Base-by-base conservation (phyloP, 139 green algal species). In the Asterochloris erici region DNA sequence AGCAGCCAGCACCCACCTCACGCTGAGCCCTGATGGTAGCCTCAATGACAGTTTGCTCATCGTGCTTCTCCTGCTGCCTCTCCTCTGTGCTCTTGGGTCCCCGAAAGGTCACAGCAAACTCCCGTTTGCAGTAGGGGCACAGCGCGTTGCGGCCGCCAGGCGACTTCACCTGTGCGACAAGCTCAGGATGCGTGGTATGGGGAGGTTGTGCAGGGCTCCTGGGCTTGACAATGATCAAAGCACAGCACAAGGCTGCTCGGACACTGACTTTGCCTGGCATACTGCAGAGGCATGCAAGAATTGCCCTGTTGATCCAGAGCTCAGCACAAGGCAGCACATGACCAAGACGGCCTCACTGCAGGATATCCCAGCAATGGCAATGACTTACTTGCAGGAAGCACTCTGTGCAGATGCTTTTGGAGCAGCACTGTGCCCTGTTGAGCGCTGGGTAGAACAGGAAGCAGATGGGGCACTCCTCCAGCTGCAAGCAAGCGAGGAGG, bases 391-490 rank as follows among this genome's bases (percentile, higher is more conserved):
- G 86, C 9, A 90, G 73, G 76, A 87, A 89, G 75, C 87, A 93
- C 73, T 95, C 91, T 16, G 90, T 94, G 85, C 91, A 95, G 9
- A 95, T 85, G 11, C 84, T 81, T 61, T 90, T 90, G 11, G 63
- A 38, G 76, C 91, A 95, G 81, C 91, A 95, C 0, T 77, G 61
- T 14, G 86, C 86, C 9, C 81, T 91, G 84, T 95, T 95, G 0
- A 94, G 60, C 15, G 87, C 73, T 2, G 88, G 91, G 28, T 92
- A 95, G 62, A 85, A 66, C 1, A 90, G 83, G 27, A 91, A 87
- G 84, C 91, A 95, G 11, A 95, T 95, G 19, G 91, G 90, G 73
- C 91, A 94, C 68, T 93, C 90, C 38, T 91, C 87, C 60, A 88
- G 27, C 71, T 82, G 82, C 87, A 63, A 21, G 1, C 6, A 71